Evolutionary conservation across 139 green algal genomes (phyloP).

Genomic region (Chlamydomonas asymmetrica): DNA sequence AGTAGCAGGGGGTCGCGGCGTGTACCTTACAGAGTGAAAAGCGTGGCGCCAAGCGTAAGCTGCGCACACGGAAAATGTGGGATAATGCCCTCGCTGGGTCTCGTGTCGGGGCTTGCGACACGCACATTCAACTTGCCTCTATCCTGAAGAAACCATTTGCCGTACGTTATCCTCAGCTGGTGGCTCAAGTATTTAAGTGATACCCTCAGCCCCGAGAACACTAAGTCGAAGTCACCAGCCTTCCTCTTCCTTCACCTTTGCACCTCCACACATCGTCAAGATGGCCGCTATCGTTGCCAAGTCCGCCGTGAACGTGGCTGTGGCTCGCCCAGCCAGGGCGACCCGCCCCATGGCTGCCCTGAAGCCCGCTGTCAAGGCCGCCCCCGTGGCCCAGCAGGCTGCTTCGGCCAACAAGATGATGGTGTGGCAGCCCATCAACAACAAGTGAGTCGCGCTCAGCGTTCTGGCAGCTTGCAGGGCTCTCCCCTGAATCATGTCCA

Average conservation of each 20-base stretch:
- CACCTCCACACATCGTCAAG: conserved; percentile 5
- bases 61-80: too few species aligned
- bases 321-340: conserved; percentile 7
- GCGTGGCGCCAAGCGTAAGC: too few species aligned
- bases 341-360: conserved; percentile 21
- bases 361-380: conserved; percentile 34
- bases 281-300: conserved; percentile 40
- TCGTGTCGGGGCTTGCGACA: too few species aligned
- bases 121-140: too few species aligned
- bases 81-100: too few species aligned
- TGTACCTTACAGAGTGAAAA: too few species aligned
- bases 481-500: neutral
- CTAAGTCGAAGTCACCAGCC: neutral
- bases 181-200: too few species aligned
- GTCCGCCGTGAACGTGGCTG: conserved; percentile 12
- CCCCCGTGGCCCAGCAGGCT: conserved; percentile 49
- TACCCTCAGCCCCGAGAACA: too few species aligned
- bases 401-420: conserved; percentile 62
- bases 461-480: neutral
- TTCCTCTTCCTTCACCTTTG: neutral
- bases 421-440: conserved; percentile 78
- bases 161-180: too few species aligned
- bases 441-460: conserved; percentile 64
- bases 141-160: too few species aligned
- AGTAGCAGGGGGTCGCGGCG: too few species aligned